Evolutionary conservation across 1,139 yeast genomes (phyloP).

Genomic region (Suhomyces terraborum): DNA sequence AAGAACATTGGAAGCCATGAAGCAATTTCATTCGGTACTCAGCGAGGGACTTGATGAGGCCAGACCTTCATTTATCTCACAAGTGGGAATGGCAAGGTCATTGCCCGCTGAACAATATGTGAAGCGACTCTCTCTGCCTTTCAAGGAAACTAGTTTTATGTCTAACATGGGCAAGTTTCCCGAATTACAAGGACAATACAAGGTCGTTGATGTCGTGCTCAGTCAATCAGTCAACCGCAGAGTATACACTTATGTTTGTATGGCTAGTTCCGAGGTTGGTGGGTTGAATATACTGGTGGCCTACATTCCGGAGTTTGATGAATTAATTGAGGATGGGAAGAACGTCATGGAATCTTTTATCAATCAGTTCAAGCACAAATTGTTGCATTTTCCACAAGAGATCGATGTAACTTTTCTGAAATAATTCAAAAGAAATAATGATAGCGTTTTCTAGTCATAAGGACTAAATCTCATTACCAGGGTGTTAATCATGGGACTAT

Average conservation of each 20-base stretch:
- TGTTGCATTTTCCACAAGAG: background rate
- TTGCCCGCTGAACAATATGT: background rate
- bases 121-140: constrained; percentile 4
- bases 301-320: constrained; percentile 7
- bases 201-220: constrained; percentile 1
- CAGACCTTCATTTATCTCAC: background rate
- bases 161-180: constrained; percentile 25
- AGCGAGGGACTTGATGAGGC: background rate
- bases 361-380: constrained; percentile 1
- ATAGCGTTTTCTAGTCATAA: no score
- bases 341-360: constrained; percentile 2
- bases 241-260: background rate
- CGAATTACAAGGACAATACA: background rate
- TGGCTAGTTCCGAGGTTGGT: constrained; percentile 7
- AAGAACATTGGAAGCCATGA: constrained; percentile 1
- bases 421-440: no score
- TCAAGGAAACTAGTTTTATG: constrained; percentile 21
- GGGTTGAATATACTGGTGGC: constrained; percentile 5
- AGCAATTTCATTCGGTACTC: background rate
- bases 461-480: no score
- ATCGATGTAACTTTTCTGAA: no score
- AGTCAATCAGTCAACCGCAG: background rate
- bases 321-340: background rate
- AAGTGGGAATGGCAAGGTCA: background rate
- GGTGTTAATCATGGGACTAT: no score